Percentiles rank a stretch among this genome's conserved stretches.
Evolutionary conservation across 2,329 filamentous ascomycete species (phyloP).

Genomic region (Grosmannia penicillata): DNA sequence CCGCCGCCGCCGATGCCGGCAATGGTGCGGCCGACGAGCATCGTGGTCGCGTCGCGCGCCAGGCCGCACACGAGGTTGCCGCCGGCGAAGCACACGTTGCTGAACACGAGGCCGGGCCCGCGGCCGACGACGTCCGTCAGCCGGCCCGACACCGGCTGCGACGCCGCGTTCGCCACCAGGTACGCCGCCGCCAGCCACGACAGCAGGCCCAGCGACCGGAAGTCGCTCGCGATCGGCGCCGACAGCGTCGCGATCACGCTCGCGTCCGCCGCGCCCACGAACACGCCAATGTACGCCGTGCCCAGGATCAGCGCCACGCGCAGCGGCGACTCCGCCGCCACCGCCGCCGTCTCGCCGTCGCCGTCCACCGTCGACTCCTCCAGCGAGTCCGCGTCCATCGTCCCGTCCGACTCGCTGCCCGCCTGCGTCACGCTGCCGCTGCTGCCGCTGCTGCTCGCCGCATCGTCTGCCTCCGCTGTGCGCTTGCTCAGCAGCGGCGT

Average conservation of each 20-base stretch:
- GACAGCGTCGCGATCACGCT: conserved; percentile 79
- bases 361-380: conserved; percentile 6
- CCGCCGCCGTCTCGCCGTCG: conserved; percentile 32
- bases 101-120: conserved; percentile 62
- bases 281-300: conserved; percentile 44
- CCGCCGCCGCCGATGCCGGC: conserved; percentile 75
- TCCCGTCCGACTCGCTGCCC: background rate
- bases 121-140: conserved; percentile 82
- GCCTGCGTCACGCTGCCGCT: no score
- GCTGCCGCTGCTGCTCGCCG: no score
- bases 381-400: background rate
- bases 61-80: conserved; percentile 77
- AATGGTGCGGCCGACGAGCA: conserved; percentile 66
- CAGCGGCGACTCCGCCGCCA: conserved; percentile 29
- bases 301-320: conserved; percentile 39
- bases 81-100: conserved; percentile 62
- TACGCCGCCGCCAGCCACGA: conserved; percentile 85
- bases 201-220: conserved; percentile 64
- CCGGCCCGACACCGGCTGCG: conserved; percentile 71
- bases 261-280: conserved; percentile 52
- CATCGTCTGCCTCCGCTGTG: no score
- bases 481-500: no score
- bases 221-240: conserved; percentile 69
- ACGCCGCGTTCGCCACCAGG: conserved; percentile 75
- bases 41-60: conserved; percentile 46